Evolutionary conservation across 352 stramenopile species (phyloP).

Genomic region (Globisporangium nagaii): DNA sequence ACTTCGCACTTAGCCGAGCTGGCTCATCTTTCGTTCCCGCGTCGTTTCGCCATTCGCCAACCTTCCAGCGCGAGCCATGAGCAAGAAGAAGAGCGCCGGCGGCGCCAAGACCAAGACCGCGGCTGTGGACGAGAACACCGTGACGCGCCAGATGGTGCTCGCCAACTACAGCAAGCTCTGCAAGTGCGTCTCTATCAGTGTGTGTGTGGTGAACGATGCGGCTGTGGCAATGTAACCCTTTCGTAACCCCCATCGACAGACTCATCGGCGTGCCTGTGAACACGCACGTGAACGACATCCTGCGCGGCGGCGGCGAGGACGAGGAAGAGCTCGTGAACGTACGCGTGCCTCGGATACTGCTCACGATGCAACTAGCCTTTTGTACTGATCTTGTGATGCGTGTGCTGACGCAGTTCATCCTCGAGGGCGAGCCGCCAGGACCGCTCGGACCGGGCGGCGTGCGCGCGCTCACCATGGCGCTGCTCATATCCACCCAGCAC

Average conservation of each 20-base stretch:
- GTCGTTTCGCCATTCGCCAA: too few relatives aligned
- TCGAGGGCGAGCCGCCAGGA: conserved; percentile 65
- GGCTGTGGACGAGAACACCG: conserved; percentile 55
- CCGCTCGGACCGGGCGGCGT: conserved; percentile 54
- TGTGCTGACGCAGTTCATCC: conserved; percentile 46
- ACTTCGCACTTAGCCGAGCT: too few relatives aligned
- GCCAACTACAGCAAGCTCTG: conserved; percentile 75
- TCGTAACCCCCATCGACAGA: conserved; percentile 14
- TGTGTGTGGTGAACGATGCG: neutral
- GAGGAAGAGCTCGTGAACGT: conserved; percentile 65
- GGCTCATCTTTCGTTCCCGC: too few relatives aligned
- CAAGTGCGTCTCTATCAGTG: conserved; percentile 34
- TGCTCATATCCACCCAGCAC: conserved; percentile 70
- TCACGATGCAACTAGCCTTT: neutral
- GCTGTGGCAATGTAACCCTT: neutral
- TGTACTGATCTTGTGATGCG: neutral
- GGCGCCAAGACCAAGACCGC: conserved; percentile 38
- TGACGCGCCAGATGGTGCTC: conserved; percentile 56
- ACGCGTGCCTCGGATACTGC: neutral
- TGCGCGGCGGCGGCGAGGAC: conserved; percentile 65
- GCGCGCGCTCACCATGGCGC: conserved; percentile 57
- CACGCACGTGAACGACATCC: conserved; percentile 59
- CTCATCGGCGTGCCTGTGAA: conserved; percentile 68
- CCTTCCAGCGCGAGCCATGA: too few relatives aligned
- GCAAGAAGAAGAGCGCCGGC: conserved; percentile 49